phyloP scores from a whole-genome alignment of 2,329 filamentous ascomycete genomes.

The Lasiodiplodia gonubiensis region DNA sequence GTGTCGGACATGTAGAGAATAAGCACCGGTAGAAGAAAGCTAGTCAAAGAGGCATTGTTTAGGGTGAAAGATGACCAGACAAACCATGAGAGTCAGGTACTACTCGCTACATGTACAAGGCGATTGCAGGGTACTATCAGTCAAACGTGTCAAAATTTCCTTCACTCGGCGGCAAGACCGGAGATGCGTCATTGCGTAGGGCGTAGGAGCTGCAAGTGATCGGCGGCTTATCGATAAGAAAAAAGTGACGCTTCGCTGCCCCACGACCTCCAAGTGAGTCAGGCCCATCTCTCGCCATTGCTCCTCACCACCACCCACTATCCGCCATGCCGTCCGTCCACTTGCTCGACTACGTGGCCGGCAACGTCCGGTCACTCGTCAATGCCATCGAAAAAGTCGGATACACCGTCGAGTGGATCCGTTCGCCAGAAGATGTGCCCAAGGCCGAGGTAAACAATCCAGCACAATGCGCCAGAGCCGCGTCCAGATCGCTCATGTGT shows the following conservation, averaged over 20 bases:
- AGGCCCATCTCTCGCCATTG: constrained; percentile 1
- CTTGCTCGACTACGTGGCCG: constrained; percentile 88
- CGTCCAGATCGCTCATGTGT: constrained; percentile 33
- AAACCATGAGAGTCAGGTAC: too few species aligned
- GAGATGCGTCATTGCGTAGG: neutral
- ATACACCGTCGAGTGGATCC: constrained; percentile 92
- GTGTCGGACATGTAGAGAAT: too few species aligned
- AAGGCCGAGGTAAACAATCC: constrained; percentile 73
- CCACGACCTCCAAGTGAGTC: neutral
- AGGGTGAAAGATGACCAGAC: too few species aligned
- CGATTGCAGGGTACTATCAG: neutral
- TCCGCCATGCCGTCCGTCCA: constrained; percentile 74
- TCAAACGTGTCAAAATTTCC: neutral
- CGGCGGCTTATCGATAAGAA: constrained; percentile 22
- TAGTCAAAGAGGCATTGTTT: too few species aligned
- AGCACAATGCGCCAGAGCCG: neutral
- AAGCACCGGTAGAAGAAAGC: too few species aligned
- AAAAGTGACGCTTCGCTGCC: constrained; percentile 22
- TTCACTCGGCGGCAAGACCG: too few species aligned
- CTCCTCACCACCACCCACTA: neutral
- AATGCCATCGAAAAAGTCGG: constrained; percentile 98
- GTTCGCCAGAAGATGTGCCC: constrained; percentile 79
- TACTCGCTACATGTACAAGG: too few species aligned
- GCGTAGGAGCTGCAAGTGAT: neutral
- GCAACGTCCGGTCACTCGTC: constrained; percentile 92